A percentile compares a stretch with the other conserved stretches of the same genome.
Evolutionary conservation across 495 filamentous ascomycete species (phyloP).

Genomic region (Daldinia caldariorum): DNA sequence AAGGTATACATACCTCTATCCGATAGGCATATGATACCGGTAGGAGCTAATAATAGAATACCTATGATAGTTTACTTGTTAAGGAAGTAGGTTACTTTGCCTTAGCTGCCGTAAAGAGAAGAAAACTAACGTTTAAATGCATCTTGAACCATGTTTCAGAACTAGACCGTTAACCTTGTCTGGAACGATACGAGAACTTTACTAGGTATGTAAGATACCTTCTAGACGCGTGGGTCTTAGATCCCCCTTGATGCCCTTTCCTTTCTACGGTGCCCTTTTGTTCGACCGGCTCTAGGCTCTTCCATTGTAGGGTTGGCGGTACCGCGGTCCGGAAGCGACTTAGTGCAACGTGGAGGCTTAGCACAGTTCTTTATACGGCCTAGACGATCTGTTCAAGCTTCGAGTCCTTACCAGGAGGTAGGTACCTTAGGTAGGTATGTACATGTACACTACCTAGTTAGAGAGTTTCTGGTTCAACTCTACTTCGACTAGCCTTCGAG

Average conservation of each 20-base stretch:
- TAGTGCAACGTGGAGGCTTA: slow-evolving; percentile 29
- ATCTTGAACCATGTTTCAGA: slow-evolving; percentile 40
- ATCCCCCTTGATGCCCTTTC: slow-evolving; percentile 15
- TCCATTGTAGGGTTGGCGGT: slow-evolving; percentile 4
- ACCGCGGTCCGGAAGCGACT: not conserved
- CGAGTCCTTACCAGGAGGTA: no score
- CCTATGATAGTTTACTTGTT: not conserved
- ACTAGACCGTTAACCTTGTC: slow-evolving; percentile 29
- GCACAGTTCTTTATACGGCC: slow-evolving; percentile 19
- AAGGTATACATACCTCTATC: no score
- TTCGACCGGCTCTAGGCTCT: not conserved
- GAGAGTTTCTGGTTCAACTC: slow-evolving; percentile 26
- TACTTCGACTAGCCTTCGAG: slow-evolving; percentile 18
- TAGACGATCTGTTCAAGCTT: slow-evolving; percentile 4
- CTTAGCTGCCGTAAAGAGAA: slow-evolving; percentile 15
- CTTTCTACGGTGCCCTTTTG: not conserved
- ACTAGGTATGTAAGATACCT: slow-evolving; percentile 12
- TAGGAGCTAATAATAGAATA: slow-evolving; percentile 32
- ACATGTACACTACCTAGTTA: no score
- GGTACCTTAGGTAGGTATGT: no score
- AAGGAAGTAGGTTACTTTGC: slow-evolving; percentile 10
- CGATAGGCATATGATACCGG: no score
- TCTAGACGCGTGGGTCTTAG: slow-evolving; percentile 25
- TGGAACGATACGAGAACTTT: slow-evolving; percentile 37
- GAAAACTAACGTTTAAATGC: slow-evolving; percentile 24